A percentile compares a stretch with the other conserved stretches of the same genome.
phyloP scores from a whole-genome alignment of 1,284 basidiomycete species.

The Thelephora terrestris region DNA sequence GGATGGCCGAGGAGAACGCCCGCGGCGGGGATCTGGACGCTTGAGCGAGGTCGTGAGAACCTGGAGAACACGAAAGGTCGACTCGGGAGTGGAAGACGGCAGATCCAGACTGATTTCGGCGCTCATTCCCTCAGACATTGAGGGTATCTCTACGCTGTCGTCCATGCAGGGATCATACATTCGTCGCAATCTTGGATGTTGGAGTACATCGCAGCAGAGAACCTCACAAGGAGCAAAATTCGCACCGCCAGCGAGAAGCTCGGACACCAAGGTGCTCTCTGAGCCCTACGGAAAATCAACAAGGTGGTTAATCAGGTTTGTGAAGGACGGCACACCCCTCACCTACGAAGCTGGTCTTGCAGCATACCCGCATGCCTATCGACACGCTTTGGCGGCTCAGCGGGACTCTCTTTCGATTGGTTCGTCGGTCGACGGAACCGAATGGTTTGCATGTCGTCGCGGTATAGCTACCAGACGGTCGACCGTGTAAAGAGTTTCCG shows the following conservation, averaged over 20 bases:
- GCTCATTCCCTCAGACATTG: too few species aligned
- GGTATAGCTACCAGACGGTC: background rate
- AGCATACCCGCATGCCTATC: conserved; percentile 54
- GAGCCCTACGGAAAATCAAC: conserved; percentile 32
- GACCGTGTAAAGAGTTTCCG: too few species aligned
- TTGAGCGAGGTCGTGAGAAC: too few species aligned
- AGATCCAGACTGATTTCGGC: too few species aligned
- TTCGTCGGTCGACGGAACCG: conserved; percentile 42
- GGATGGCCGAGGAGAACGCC: too few species aligned
- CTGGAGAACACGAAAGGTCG: too few species aligned
- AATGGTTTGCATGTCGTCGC: conserved; percentile 35
- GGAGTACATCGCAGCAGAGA: conserved; percentile 90
- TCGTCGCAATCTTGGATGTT: conserved; percentile 97
- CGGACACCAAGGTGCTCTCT: conserved; percentile 75
- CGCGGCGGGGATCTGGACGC: too few species aligned
- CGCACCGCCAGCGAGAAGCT: conserved; percentile 77
- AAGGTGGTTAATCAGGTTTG: background rate
- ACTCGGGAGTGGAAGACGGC: too few species aligned
- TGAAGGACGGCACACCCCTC: conserved; percentile 4
- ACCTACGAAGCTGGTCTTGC: conserved; percentile 71
- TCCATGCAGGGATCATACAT: conserved; percentile 39
- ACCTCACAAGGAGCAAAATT: conserved; percentile 73
- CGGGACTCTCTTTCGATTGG: conserved; percentile 23
- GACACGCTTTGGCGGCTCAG: conserved; percentile 20
- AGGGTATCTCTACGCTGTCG: too few species aligned